Percentiles rank a stretch among this genome's conserved stretches.
Conservation (phyloP, 208 protist genomes). For the Phytomonas francai region DNA sequence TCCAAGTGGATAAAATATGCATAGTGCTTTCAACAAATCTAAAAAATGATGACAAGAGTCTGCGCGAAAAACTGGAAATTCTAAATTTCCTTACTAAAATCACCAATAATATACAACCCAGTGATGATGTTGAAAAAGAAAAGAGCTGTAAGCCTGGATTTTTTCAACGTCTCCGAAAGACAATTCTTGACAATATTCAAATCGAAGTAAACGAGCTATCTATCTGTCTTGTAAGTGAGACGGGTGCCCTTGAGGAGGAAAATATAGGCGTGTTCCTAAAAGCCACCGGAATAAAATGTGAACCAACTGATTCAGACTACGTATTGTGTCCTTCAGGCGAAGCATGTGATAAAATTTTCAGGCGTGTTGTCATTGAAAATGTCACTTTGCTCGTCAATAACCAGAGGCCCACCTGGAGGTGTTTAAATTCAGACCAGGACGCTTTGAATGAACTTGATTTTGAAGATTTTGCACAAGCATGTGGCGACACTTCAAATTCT, state of each 20-base stretch:
- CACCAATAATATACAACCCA: neutral
- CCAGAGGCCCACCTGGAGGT: neutral
- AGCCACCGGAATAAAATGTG: conserved; percentile 23
- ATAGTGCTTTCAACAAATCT: neutral
- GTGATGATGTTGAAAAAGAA: conserved; percentile 1
- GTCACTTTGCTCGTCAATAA: neutral
- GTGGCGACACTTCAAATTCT: neutral
- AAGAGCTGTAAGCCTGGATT: conserved; percentile 21
- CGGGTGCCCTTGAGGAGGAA: conserved; percentile 23
- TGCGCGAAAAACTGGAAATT: neutral
- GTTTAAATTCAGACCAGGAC: neutral
- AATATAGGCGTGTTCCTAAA: conserved; percentile 12
- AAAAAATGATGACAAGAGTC: neutral
- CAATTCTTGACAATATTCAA: conserved; percentile 49
- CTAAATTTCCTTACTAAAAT: neutral
- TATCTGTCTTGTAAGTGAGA: conserved; percentile 33
- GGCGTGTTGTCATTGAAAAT: conserved; percentile 16
- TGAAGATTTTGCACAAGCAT: neutral
- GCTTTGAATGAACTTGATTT: neutral
- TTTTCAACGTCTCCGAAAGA: conserved; percentile 42
- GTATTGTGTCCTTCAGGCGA: neutral
- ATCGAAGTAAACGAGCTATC: conserved; percentile 39
- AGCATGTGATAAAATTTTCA: conserved; percentile 6
- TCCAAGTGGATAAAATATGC: conserved; percentile 10
- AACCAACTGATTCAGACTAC: conserved; percentile 21